Evolutionary conservation across 1,139 yeast genomes (phyloP), one percentile per base, ranked within the genome.

Genomic region (Hyphopichia buzzinii): DNA sequence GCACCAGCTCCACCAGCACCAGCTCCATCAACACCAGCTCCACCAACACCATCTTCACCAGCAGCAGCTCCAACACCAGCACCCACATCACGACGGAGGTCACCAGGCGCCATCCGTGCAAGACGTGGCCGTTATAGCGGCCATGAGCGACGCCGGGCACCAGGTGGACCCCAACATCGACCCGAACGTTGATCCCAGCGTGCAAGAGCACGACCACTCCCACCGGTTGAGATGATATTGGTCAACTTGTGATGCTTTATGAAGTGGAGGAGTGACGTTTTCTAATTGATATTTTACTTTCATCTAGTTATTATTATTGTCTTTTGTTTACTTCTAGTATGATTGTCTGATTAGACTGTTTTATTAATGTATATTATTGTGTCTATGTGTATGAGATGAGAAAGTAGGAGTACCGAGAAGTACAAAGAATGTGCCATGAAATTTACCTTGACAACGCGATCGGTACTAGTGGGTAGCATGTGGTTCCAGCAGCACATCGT

Each of bases 111-210:
- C 66, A 12, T 60, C 66, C 13, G 65, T 62, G 15, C 73, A 66
- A 40, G 75, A 70, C 38, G 67, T 70, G 29, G 72, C 71, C 27
- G 74, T 68, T 8, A 63, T 68, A 37, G 75, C 74, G 4, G 75
- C 74, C n/a, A 66, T 70, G 46, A 58, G 55, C 8, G 55, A 57
- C 8, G 52, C 55, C 31, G 61, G 57, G 35, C 54, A 66, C 3
- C 63, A 60, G 17, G 71, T 67, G 17, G 73, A 67, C 46, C 65
- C 72, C 23, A 55, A 64, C 33, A 65, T 69, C 41, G 76, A 70
- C 44, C 73, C 74, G 10, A 68, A 64, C 41, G 74, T 70, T 30
- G 74, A 67, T 44, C 71, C 73, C 6, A 65, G 66, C 41, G 74
- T 67, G 25, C 73, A 62, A 45, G 72, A 66, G 24, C 73, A 67